phyloP scores from a whole-genome alignment of 176 grass and related monocot species.

The Rhipidocladum racemiflorum region DNA sequence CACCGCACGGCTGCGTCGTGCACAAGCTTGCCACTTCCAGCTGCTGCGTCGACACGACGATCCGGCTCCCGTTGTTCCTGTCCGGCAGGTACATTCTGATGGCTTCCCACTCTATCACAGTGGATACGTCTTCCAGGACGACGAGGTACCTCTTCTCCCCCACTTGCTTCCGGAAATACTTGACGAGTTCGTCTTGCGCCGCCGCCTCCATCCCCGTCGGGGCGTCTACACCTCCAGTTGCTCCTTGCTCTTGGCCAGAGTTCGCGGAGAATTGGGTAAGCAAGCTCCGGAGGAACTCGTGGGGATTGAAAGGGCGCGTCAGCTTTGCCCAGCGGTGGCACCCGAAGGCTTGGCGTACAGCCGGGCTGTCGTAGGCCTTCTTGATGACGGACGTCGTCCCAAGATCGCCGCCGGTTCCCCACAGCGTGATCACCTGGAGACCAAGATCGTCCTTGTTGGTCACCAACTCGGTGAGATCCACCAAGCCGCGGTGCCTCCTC shows the following conservation, averaged over 20 bases:
- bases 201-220: too few species aligned
- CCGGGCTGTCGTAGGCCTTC: neutral
- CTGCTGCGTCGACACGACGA: conserved; percentile 32
- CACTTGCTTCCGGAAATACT: neutral
- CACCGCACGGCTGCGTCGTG: neutral
- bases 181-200: neutral
- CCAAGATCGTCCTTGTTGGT: neutral
- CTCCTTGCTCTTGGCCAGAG: too few species aligned
- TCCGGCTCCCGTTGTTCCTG: conserved; percentile 20
- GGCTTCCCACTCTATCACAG: conserved; percentile 17
- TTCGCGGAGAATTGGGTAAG: too few species aligned
- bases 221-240: too few species aligned
- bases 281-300: too few species aligned
- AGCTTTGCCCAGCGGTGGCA: conserved; percentile 29
- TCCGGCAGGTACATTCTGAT: conserved; percentile 17
- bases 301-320: neutral
- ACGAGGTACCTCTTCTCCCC: conserved; percentile 19
- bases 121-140: conserved; percentile 27
- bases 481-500: too few species aligned
- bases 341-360: neutral
- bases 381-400: conserved; percentile 5
- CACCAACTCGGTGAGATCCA: neutral
- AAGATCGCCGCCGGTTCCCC: neutral
- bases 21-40: conserved; percentile 12
- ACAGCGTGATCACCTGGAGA: conserved; percentile 10